Conservation (phyloP, 2,329 filamentous ascomycete genomes). For the Phialophora tarda region DNA sequence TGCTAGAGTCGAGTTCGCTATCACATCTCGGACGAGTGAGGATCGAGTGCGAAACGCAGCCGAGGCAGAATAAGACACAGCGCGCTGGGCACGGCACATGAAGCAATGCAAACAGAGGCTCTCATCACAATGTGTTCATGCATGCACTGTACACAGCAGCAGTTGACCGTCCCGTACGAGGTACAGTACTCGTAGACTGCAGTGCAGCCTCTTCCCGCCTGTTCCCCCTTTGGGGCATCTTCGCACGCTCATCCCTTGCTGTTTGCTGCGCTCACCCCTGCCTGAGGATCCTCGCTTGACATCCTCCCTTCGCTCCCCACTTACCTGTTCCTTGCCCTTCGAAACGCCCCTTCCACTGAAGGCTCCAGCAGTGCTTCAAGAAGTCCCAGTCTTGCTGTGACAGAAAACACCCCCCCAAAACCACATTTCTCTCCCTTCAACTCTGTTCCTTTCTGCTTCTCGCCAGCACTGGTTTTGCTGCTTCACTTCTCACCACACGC, state of each 20-base stretch:
- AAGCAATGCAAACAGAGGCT: neutral
- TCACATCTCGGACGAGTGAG: constrained; percentile 33
- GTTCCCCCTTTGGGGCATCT: neutral
- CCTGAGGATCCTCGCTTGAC: constrained; percentile 13
- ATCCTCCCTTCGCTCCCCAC: neutral
- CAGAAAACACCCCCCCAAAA: neutral
- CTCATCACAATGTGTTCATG: neutral
- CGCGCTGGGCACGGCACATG: neutral
- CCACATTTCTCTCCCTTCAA: constrained; percentile 10
- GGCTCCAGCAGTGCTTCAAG: constrained; percentile 16
- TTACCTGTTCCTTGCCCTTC: constrained; percentile 8
- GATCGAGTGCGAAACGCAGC: constrained; percentile 9
- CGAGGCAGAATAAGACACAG: neutral
- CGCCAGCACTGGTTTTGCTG: constrained; percentile 23
- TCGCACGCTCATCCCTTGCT: neutral
- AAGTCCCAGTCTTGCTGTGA: constrained; percentile 16
- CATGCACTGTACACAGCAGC: neutral
- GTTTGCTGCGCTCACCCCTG: constrained; percentile 2
- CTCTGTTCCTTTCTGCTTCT: constrained; percentile 12
- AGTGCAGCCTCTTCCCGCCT: neutral
- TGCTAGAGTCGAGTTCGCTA: neutral
- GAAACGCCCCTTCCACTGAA: constrained; percentile 12
- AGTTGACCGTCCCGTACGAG: neutral
- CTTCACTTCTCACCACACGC: constrained; percentile 21
- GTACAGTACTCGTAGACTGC: no score